Evolutionary conservation across 1,284 basidiomycete species (phyloP), one percentile per base, ranked within the genome.

Genomic region (Sphaerobolus stellatus): DNA sequence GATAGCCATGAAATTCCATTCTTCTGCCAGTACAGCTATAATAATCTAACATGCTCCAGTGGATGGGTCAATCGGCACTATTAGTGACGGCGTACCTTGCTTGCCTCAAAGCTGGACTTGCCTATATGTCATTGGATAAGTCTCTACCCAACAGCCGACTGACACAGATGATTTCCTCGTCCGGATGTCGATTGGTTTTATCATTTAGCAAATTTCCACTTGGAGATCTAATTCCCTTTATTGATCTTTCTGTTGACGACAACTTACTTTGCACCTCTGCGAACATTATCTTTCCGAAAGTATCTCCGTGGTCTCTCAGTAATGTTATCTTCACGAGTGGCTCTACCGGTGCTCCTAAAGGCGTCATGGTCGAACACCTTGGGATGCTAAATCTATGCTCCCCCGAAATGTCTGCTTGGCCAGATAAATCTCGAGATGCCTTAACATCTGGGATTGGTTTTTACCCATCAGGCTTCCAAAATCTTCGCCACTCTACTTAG

Each of bases 41-140:
- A 34, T 11, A 34, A n/a, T 11, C n/a, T 34, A 11, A n/a, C 11
- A 11, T n/a, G n/a, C 11, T 34, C 33, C 33, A 34, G 33, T 34
- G 33, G 33, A 34, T 34, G 33, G 33, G 33, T 11, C 56, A 56
- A 22, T 50, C 52, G 25, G 53, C 57, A 25, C 8, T 46, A 38
- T 53, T 58, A 44, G 60, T 70, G 14, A 43, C 68, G n/a, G 68
- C 60, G 40, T 59, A 68, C 45, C 56, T 71, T 38, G 66, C 68
- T 1, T 61, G 68, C 38, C 64, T 70, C 46, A 71, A 71, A 49
- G 63, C 69, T 22, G 69, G 69, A 45, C 64, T 16, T 38, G 36
- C 36, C n/a, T 38, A 38, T 7, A 22, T 38, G n/a, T 22, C 36
- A 16, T 38, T 38, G 36, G 36, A 38, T 38, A 16, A 16, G 22